Conservation (phyloP, 1,284 basidiomycete species). For the Sanghuangporus baumii region DNA sequence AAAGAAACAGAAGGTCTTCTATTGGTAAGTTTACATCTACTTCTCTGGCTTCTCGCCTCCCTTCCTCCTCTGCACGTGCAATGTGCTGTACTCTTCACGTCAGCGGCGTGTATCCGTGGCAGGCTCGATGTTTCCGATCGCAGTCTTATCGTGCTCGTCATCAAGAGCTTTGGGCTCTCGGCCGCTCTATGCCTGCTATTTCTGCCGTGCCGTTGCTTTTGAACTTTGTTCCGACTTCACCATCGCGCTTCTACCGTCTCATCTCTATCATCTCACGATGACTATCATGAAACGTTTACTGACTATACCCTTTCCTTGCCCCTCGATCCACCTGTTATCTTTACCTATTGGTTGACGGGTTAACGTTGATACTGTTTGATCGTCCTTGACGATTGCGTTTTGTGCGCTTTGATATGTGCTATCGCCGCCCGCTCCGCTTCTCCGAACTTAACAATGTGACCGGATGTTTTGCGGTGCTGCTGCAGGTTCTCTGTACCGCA, state of each 20-base stretch:
- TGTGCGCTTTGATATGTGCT: not conserved
- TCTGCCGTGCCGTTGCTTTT: not conserved
- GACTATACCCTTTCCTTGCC: not conserved
- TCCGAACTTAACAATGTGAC: not conserved
- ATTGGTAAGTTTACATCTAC: slow-evolving; percentile 55
- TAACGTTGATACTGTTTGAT: not conserved
- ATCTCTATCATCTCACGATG: slow-evolving; percentile 8
- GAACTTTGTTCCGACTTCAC: not conserved
- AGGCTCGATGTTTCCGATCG: not conserved
- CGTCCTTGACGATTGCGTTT: not conserved
- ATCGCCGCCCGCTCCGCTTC: not conserved
- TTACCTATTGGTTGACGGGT: not conserved
- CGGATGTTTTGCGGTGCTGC: slow-evolving; percentile 25
- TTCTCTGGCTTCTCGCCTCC: not conserved
- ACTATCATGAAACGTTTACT: not conserved
- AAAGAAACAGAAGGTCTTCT: slow-evolving; percentile 94
- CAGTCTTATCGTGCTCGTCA: not conserved
- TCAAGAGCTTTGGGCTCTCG: not conserved
- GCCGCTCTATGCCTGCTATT: not conserved
- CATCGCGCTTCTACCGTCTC: slow-evolving; percentile 3
- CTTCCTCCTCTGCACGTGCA: not conserved
- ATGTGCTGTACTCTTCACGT: not conserved
- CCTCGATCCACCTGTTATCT: not conserved
- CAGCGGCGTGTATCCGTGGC: not conserved
- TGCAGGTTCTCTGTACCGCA: slow-evolving; percentile 80